Evolutionary conservation across 2,329 filamentous ascomycete genomes (phyloP).

Genomic region (Xylariales sp.): DNA sequence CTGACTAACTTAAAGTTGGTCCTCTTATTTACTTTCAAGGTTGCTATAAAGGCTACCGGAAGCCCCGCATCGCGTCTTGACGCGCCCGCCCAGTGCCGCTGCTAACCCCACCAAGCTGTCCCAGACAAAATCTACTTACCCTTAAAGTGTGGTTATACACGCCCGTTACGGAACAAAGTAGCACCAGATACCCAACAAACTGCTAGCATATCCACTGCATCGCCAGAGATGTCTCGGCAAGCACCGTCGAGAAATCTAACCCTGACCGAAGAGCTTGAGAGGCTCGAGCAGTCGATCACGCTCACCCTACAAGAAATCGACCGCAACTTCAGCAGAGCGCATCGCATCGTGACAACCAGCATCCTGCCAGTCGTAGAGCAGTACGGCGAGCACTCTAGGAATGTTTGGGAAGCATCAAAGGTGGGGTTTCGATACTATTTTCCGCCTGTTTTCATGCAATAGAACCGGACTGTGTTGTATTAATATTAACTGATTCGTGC

Average conservation of each 20-base stretch:
- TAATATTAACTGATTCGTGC: too few relatives aligned
- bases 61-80: conserved; percentile 7
- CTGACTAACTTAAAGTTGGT: too few relatives aligned
- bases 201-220: background rate
- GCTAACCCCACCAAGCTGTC: conserved; percentile 5
- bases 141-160: too few relatives aligned
- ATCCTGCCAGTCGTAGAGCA: conserved; percentile 92
- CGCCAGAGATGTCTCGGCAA: conserved; percentile 43
- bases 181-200: too few relatives aligned
- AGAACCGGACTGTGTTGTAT: background rate
- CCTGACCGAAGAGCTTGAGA: conserved; percentile 92
- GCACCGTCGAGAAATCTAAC: conserved; percentile 57
- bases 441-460: background rate
- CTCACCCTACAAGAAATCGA: conserved; percentile 98
- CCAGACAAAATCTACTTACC: too few relatives aligned
- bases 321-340: conserved; percentile 94
- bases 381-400: conserved; percentile 87
- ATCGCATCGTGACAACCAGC: conserved; percentile 90
- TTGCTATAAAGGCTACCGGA: background rate
- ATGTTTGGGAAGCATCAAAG: conserved; percentile 97
- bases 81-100: conserved; percentile 3
- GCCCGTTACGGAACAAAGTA: too few relatives aligned
- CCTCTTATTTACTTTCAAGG: background rate
- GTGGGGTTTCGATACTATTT: conserved; percentile 35
- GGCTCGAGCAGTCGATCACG: conserved; percentile 93